Conservation (phyloP, 306 rosid species). For the Rosa multiflora region DNA sequence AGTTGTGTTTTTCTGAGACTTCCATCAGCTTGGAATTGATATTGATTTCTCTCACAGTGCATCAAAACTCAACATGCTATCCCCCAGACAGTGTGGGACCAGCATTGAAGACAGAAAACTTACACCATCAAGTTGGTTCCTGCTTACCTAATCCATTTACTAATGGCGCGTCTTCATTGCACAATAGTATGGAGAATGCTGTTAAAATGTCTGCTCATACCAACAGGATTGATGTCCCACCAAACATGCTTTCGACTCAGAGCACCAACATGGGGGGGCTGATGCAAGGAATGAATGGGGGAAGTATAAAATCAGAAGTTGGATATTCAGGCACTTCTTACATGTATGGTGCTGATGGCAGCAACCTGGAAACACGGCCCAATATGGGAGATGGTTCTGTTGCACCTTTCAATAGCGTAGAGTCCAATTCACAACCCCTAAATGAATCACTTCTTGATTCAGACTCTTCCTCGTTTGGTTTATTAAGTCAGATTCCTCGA, state of each 20-base stretch:
- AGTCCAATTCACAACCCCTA: constrained; percentile 57
- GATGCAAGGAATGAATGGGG: constrained; percentile 76
- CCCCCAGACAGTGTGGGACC: constrained; percentile 48
- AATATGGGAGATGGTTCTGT: constrained; percentile 63
- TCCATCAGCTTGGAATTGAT: neutral
- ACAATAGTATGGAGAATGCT: constrained; percentile 55
- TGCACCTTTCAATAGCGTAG: constrained; percentile 51
- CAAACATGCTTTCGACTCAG: constrained; percentile 53
- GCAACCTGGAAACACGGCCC: constrained; percentile 57
- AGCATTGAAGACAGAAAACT: constrained; percentile 60
- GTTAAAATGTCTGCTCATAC: constrained; percentile 58
- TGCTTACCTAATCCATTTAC: constrained; percentile 51
- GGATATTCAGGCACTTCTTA: constrained; percentile 66
- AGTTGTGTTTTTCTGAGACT: neutral
- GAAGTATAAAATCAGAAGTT: constrained; percentile 69
- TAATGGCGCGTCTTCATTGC: constrained; percentile 66
- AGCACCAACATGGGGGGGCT: constrained; percentile 61
- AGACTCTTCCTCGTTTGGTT: constrained; percentile 64
- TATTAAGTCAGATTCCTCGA: constrained; percentile 74
- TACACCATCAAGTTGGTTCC: constrained; percentile 63
- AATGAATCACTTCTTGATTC: constrained; percentile 54
- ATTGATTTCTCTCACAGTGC: constrained; percentile 46
- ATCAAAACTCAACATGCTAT: constrained; percentile 63
- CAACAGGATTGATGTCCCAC: constrained; percentile 57
- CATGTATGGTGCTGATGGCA: constrained; percentile 61